Percentiles rank a stretch among this genome's conserved stretches.
These are phyloP conservation scores for Fusarium virguliforme DNA, from an alignment of 2,329 filamentous ascomycete genomes.

Conservation along the genomic window DNA sequence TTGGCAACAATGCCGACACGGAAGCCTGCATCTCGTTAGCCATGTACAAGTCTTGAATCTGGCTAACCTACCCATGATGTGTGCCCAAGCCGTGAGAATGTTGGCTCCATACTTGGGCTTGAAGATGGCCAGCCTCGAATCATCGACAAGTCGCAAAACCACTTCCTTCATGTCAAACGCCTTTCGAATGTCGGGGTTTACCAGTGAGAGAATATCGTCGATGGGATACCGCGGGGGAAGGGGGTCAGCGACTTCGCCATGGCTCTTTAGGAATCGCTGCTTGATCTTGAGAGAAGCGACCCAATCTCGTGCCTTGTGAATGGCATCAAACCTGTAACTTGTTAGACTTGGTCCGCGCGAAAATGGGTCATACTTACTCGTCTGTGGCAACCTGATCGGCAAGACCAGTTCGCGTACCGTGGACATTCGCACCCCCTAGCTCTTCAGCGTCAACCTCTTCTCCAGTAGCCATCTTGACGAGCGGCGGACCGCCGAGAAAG, in stretches of 20 bases:
- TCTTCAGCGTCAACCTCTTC: constrained; percentile 3
- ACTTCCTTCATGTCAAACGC: constrained; percentile 55
- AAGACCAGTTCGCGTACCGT: constrained; percentile 8
- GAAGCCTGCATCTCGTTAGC: not conserved
- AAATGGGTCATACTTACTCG: not conserved
- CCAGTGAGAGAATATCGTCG: constrained; percentile 57
- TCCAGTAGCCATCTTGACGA: constrained; percentile 12
- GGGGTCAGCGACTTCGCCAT: constrained; percentile 21
- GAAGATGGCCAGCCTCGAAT: constrained; percentile 57
- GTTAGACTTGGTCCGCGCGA: not conserved
- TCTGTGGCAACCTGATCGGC: constrained; percentile 7
- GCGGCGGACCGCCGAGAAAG: not conserved
- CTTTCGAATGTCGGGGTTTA: constrained; percentile 57
- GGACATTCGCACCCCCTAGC: constrained; percentile 6
- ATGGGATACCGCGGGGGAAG: constrained; percentile 52
- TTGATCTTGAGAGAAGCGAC: constrained; percentile 4
- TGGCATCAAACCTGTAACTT: not conserved
- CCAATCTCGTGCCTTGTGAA: constrained; percentile 7
- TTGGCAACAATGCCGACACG: constrained; percentile 5
- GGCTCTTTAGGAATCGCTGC: constrained; percentile 8
- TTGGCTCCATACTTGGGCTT: constrained; percentile 60
- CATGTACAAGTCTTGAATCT: not conserved
- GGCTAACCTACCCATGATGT: constrained; percentile 47
- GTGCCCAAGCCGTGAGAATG: constrained; percentile 58
- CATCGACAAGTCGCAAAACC: constrained; percentile 60